Evolutionary conservation across 306 rosid genomes (phyloP).

Genomic region (Medicago ruthenica): DNA sequence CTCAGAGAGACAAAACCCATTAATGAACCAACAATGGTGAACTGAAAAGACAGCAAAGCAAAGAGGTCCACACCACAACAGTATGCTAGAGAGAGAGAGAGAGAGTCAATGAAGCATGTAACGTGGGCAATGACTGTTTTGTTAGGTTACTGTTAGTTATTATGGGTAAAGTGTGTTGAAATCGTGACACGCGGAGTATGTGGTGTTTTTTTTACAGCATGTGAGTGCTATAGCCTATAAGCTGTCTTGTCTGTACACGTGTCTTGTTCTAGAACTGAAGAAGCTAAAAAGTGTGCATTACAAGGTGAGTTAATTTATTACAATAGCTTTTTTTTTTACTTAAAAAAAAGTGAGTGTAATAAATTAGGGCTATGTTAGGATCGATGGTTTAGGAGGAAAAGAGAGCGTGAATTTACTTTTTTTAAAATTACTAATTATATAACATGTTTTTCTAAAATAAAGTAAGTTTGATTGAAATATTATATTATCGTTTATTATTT

Average conservation of each 20-base stretch:
- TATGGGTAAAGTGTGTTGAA: constrained; percentile 47
- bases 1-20: constrained; percentile 61
- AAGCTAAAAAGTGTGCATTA: no score
- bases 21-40: constrained; percentile 67
- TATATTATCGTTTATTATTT: no score
- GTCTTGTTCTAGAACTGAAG: not conserved
- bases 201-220: constrained; percentile 34
- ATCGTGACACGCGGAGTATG: constrained; percentile 54
- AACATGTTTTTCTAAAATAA: no score
- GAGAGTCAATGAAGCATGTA: constrained; percentile 53
- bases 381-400: no score
- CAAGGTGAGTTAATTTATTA: no score
- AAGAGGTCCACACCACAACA: constrained; percentile 57
- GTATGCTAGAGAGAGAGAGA: constrained; percentile 32
- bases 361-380: no score
- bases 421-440: no score
- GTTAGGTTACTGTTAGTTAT: constrained; percentile 25
- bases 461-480: no score
- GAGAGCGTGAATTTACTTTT: no score
- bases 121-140: constrained; percentile 36
- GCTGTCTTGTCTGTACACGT: constrained; percentile 29
- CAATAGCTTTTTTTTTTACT: no score
- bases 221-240: constrained; percentile 15
- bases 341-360: no score
- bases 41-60: constrained; percentile 92